Conservation (phyloP, 371 early-diverging fungal species). For the Mycotypha africana region DNA sequence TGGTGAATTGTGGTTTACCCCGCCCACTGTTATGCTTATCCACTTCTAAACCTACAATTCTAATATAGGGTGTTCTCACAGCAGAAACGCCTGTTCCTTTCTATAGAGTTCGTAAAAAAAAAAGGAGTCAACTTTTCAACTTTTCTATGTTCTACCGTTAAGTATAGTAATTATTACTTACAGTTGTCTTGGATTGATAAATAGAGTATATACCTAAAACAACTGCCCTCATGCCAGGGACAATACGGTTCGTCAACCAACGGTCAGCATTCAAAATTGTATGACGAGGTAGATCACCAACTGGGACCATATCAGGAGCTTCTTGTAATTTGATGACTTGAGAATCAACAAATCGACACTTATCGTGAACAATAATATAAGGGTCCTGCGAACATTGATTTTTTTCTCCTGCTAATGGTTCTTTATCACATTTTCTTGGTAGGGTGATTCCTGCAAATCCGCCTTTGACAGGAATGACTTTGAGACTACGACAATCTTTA, state of each 20-base stretch:
- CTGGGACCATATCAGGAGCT: slow-evolving; percentile 96
- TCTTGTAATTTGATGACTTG: slow-evolving; percentile 99
- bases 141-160: too few relatives aligned
- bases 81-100: slow-evolving; percentile 72
- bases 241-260: slow-evolving; percentile 85
- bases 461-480: slow-evolving; percentile 71
- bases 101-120: slow-evolving; percentile 6
- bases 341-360: slow-evolving; percentile 94
- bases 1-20: slow-evolving; percentile 72
- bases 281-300: slow-evolving; percentile 98
- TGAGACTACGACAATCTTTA: slow-evolving; percentile 77
- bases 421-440: slow-evolving; percentile 81
- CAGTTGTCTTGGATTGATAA: slow-evolving; percentile 61
- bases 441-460: slow-evolving; percentile 83
- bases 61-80: slow-evolving; percentile 89
- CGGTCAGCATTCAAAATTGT: slow-evolving; percentile 88
- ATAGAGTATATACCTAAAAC: slow-evolving; percentile 97
- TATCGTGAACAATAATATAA: slow-evolving; percentile 93
- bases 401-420: slow-evolving; percentile 9
- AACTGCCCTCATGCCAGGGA: slow-evolving; percentile 93
- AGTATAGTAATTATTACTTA: slow-evolving; percentile 11
- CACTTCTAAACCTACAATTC: slow-evolving; percentile 85
- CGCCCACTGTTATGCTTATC: slow-evolving; percentile 75
- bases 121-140: too few relatives aligned
- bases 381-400: slow-evolving; percentile 91